A percentile compares a stretch with the other conserved stretches of the same genome.
phyloP scores from a whole-genome alignment of 768 basidiomycete species.

The Pisolithus marmoratus region DNA sequence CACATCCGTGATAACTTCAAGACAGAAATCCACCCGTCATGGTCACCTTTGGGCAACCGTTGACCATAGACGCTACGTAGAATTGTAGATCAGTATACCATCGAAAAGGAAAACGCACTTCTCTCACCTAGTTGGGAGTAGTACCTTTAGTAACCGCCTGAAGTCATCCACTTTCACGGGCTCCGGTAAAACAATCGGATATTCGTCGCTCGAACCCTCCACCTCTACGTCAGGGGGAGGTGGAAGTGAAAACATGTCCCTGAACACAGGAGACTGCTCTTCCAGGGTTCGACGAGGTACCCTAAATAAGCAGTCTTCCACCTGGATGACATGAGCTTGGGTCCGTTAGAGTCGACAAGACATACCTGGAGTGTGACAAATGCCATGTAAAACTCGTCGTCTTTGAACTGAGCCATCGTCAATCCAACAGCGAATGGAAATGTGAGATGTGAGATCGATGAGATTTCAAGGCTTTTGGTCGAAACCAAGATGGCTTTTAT shows the following conservation, averaged over 20 bases:
- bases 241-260: constrained; percentile 21
- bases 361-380: constrained; percentile 12
- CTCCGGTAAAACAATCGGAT: constrained; percentile 19
- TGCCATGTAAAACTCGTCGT: constrained; percentile 13
- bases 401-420: not conserved
- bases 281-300: constrained; percentile 21
- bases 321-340: constrained; percentile 8
- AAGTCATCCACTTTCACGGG: constrained; percentile 19
- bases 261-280: constrained; percentile 19
- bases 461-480: no score
- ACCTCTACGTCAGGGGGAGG: not conserved
- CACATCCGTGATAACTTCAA: constrained; percentile 36
- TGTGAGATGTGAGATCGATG: no score
- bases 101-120: not conserved
- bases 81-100: not conserved
- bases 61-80: not conserved
- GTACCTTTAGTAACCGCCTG: constrained; percentile 17
- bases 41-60: not conserved
- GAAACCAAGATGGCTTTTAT: no score
- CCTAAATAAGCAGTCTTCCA: constrained; percentile 22
- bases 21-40: constrained; percentile 33
- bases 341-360: not conserved
- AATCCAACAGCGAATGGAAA: no score
- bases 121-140: constrained; percentile 13
- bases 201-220: constrained; percentile 15